Base-by-base conservation (phyloP, 1,139 yeast species). In the Suhomyces panamericanus region DNA sequence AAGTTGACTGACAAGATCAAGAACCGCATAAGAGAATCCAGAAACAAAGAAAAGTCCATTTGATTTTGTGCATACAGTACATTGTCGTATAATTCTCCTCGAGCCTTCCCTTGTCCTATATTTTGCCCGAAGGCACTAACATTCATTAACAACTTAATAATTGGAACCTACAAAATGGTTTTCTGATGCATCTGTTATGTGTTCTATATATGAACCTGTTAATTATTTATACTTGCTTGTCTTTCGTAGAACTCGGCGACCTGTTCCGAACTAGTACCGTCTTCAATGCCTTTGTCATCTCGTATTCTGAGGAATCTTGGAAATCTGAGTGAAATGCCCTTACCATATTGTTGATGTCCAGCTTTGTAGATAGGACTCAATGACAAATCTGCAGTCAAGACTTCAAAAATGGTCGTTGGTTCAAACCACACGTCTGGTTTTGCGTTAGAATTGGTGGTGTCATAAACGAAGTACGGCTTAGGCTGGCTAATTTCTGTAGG, bases 361-460 rank as follows among this genome's bases (percentile, higher is more conserved):
- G 98, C 96, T 58, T 89, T 90, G 64, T 93, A 93, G 10, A 90
- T 74, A 0, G 99, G 99, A 42, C 96, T 87, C 46, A 93, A 77
- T 0, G 97, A 89, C 43, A 93, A 73, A 66, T 93, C 99, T 0
- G 99, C 99, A 0, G 96, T 88, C 49, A 90, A 75, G 1, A 93
- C 96, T 65, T 93, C 99, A 72, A 95, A 91, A 6, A 93, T 75
- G 39, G 75, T 69, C 0, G 85, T 77, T 3, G 99, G 98, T 57
- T 93, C 96, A 59, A 93, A 87, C 99, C 99, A 93, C 11, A 93
- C 93, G 62, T 93, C 98, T 0, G 99, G 98, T 24, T 70, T 73
- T 0, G 89, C 87, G 54, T 77, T 79, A 29, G 83, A 73, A 52
- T 76, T 78, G 5, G 75, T 73, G 4, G 76, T 67, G 59, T 87